Evolutionary conservation across 2,329 filamentous ascomycete genomes (phyloP).

Genomic region (Colletotrichum sp.): DNA sequence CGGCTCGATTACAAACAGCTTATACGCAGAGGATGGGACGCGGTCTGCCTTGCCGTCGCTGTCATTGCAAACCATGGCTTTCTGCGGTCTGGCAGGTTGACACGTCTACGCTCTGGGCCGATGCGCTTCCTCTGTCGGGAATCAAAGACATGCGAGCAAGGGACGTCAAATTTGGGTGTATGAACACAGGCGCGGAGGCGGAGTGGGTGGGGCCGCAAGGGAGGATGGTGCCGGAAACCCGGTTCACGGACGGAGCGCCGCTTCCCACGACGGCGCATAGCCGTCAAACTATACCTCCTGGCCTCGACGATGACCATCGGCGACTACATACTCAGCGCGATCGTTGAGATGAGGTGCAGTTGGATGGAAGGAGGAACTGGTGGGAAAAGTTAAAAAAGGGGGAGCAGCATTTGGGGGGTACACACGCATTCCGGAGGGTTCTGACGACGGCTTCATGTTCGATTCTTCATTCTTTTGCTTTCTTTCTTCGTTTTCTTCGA

Average conservation of each 20-base stretch:
- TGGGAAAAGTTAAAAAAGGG: neutral
- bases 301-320: neutral
- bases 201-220: constrained; percentile 6
- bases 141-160: neutral
- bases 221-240: neutral
- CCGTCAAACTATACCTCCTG: neutral
- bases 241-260: neutral
- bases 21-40: neutral
- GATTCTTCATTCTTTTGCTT: neutral
- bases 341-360: neutral
- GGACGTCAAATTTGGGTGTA: constrained; percentile 2
- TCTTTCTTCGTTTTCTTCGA: neutral
- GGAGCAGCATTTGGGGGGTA: neutral
- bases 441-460: neutral
- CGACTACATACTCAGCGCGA: neutral
- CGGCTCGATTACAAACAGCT: neutral
- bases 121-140: too few relatives aligned
- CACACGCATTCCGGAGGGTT: neutral
- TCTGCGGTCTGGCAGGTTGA: neutral
- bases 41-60: neutral
- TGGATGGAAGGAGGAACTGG: neutral
- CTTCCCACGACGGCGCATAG: neutral
- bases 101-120: neutral
- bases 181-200: neutral
- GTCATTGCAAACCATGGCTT: neutral